Percentiles rank a stretch among this genome's conserved stretches.
Evolutionary conservation across 805 yeast genomes (phyloP).

Genomic region (Blastobotrys terrestris): DNA sequence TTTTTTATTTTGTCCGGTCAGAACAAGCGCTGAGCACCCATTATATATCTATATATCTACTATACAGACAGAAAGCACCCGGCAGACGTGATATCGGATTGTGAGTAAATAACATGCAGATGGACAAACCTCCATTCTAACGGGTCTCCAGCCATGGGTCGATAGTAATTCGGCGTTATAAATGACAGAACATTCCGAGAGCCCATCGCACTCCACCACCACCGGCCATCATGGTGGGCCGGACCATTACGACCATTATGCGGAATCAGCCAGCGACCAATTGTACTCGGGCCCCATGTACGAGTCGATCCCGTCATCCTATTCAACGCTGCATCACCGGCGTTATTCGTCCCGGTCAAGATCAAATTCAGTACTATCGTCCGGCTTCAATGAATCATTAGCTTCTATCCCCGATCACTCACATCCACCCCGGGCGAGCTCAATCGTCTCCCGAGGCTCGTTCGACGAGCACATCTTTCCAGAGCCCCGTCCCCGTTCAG

Average conservation of each 20-base stretch:
- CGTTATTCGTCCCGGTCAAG: conserved; percentile 19
- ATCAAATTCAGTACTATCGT: background rate
- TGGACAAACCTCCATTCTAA: too few relatives aligned
- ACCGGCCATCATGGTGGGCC: background rate
- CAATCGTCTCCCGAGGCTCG: conserved; percentile 1
- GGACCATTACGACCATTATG: conserved; percentile 28
- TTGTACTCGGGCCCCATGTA: conserved; percentile 69
- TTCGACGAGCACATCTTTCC: background rate
- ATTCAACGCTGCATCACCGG: conserved; percentile 50
- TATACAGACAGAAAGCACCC: too few relatives aligned
- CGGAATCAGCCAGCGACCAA: conserved; percentile 35
- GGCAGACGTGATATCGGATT: too few relatives aligned
- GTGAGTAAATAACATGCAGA: background rate
- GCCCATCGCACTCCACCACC: background rate
- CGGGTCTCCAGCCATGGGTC: background rate
- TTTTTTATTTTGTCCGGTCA: too few relatives aligned
- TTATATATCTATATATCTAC: too few relatives aligned
- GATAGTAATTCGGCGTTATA: background rate
- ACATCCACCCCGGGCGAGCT: conserved; percentile 2
- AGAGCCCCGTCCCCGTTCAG: conserved; percentile 19
- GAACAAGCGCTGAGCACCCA: too few relatives aligned
- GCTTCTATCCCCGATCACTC: background rate
- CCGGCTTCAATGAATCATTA: background rate
- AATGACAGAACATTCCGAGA: background rate
- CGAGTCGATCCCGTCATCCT: conserved; percentile 63